A percentile compares a stretch with the other conserved stretches of the same genome.
Conservation (phyloP, 148 eudicot genomes). For the Rhododendron ovatum region DNA sequence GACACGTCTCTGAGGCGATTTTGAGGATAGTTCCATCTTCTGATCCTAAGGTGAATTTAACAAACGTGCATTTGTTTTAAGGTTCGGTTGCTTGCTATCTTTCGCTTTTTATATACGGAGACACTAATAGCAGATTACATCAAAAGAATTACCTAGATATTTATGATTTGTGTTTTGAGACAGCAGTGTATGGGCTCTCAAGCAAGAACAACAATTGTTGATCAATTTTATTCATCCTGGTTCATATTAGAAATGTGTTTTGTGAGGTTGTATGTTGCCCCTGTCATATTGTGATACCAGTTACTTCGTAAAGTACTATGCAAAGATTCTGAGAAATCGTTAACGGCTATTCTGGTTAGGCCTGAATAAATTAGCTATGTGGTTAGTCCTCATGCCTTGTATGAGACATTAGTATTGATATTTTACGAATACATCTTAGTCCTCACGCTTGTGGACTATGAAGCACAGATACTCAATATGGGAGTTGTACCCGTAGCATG, state of each 20-base stretch:
- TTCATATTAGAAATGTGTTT: no score
- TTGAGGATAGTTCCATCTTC: constrained; percentile 51
- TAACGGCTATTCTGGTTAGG: not conserved
- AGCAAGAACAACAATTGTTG: not conserved
- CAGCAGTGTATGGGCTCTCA: not conserved
- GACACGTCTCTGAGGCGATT: constrained; percentile 30
- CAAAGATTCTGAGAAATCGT: not conserved
- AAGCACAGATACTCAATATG: not conserved
- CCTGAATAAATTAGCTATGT: not conserved
- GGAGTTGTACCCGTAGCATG: not conserved
- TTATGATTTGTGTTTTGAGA: not conserved
- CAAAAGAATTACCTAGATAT: not conserved
- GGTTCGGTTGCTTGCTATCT: not conserved
- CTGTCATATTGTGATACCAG: not conserved
- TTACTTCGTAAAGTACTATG: not conserved
- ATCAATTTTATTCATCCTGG: not conserved
- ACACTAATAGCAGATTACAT: not conserved
- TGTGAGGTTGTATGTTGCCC: not conserved
- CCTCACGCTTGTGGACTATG: not conserved
- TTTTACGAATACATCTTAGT: not conserved
- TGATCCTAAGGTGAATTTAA: constrained; percentile 44
- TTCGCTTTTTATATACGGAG: constrained; percentile 1
- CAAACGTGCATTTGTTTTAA: not conserved
- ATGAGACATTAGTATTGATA: not conserved
- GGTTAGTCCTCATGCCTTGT: not conserved